Evolutionary conservation across 2,329 filamentous ascomycete species (phyloP).

Genomic region (Colletotrichum tanaceti): DNA sequence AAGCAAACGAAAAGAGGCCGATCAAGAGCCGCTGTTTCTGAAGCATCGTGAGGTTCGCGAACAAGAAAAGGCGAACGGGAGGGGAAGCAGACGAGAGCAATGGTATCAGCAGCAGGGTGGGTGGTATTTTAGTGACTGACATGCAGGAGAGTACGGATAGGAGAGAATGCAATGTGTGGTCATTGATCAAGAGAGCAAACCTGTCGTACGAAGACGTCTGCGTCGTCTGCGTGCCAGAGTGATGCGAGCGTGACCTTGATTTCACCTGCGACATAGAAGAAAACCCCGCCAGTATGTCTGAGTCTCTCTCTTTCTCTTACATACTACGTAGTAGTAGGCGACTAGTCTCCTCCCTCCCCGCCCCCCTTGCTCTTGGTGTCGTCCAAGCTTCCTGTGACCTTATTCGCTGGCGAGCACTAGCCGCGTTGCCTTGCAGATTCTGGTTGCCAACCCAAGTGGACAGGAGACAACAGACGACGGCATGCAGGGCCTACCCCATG

Average conservation of each 20-base stretch:
- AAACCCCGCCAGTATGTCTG: conserved; percentile 6
- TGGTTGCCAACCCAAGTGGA: conserved; percentile 19
- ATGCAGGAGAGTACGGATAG: conserved; percentile 22
- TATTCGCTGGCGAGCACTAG: conserved; percentile 21
- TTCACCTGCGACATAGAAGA: conserved; percentile 9
- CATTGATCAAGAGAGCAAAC: conserved; percentile 6
- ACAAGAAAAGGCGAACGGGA: conserved; percentile 16
- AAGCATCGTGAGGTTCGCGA: conserved; percentile 43
- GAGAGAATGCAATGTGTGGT: conserved; percentile 28
- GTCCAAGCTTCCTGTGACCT: conserved; percentile 13
- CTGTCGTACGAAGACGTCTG: conserved; percentile 27
- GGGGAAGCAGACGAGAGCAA: conserved; percentile 1
- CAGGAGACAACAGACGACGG: conserved; percentile 9
- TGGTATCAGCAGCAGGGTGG: conserved; percentile 4
- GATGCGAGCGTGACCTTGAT: conserved; percentile 32
- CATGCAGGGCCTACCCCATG: conserved; percentile 23
- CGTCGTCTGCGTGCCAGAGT: conserved; percentile 38
- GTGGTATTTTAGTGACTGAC: conserved; percentile 9
- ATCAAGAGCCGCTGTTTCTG: conserved; percentile 37
- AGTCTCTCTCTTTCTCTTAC: neutral
- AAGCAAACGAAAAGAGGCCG: conserved; percentile 36
- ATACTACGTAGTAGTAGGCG: too few species aligned
- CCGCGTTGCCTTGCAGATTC: conserved; percentile 36
- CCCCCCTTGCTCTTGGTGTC: conserved; percentile 3
- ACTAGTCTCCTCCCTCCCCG: neutral